Base-by-base conservation (phyloP, 352 stramenopile genomes). In the Plasmopara muralis region DNA sequence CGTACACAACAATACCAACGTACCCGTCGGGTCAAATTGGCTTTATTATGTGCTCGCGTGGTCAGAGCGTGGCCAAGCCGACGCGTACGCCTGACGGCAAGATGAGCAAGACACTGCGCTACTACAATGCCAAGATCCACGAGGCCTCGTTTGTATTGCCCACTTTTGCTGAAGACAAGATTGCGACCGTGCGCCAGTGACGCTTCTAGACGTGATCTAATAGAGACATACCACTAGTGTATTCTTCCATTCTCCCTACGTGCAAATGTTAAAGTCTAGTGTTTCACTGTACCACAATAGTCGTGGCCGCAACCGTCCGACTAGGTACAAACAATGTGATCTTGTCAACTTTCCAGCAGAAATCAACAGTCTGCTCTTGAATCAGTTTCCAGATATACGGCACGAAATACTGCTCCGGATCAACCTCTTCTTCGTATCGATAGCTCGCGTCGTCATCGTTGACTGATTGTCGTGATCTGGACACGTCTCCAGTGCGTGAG, bases 21-120 rank as follows among this genome's bases (percentile, higher is more conserved):
- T 99, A 99, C 83, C 97, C 97, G 8, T 98, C 85, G 39, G 97
- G 96, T 41, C 95, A 99, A 72, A 99, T 99, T 73, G 97, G 96
- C 34, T 99, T 99, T 65, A 92, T 98, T 57, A 73, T 98, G 62
- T 93, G 83, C 74, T 86, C 83, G 50, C 66, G 91, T 10, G 79
- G 90, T 59, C 64, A 92, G 30, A 74, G 63, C 52, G 53, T 93
- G 52, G 62, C 63, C 50, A 84, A 77, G 63, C 79, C 83, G 44
- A 90, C 89, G 77, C 81, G 81, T 47, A 43, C 45, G 53, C 78
- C 80, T 5, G 69, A 67, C 28, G 62, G 51, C 16, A 68, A 79
- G 53, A 77, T 87, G 68, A 56, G 67, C 29, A 74, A 91, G 44
- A 62, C 77, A 18, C 82, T 98, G 40, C 81, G 82, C 25, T 99